phyloP scores from a whole-genome alignment of 148 eudicot genomes.

The Amaranthus cruentus region DNA sequence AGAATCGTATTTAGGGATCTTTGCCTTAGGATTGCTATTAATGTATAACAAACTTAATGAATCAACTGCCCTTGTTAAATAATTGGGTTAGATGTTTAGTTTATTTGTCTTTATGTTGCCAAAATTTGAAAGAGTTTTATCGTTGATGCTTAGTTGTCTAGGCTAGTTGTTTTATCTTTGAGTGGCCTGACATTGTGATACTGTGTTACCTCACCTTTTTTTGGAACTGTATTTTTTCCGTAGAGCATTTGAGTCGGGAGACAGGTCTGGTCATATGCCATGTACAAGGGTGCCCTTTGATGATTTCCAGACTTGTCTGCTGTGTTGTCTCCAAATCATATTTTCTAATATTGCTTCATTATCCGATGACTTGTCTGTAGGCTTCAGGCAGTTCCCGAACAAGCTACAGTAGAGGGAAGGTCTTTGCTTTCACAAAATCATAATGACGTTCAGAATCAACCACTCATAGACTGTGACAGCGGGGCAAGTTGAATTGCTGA shows the following conservation, averaged over 20 bases:
- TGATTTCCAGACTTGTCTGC: background rate
- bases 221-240: background rate
- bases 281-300: background rate
- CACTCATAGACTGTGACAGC: slow-evolving; percentile 31
- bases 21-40: too few relatives aligned
- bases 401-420: slow-evolving; percentile 16
- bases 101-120: too few relatives aligned
- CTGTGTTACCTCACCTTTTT: slow-evolving; percentile 1
- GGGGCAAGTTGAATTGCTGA: slow-evolving; percentile 37
- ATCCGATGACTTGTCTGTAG: slow-evolving; percentile 22
- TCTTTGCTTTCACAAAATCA: slow-evolving; percentile 19
- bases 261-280: background rate
- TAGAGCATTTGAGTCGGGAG: background rate
- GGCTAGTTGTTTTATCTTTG: too few relatives aligned
- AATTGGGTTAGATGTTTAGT: too few relatives aligned
- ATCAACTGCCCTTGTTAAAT: too few relatives aligned
- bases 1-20: too few relatives aligned
- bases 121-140: too few relatives aligned
- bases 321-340: background rate
- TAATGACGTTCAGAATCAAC: slow-evolving; percentile 23
- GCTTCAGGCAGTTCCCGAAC: slow-evolving; percentile 34
- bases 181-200: too few relatives aligned
- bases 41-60: too few relatives aligned
- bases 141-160: too few relatives aligned
- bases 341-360: background rate